Base-by-base conservation (phyloP, 352 stramenopile genomes). In the Phytophthora pisi region DNA sequence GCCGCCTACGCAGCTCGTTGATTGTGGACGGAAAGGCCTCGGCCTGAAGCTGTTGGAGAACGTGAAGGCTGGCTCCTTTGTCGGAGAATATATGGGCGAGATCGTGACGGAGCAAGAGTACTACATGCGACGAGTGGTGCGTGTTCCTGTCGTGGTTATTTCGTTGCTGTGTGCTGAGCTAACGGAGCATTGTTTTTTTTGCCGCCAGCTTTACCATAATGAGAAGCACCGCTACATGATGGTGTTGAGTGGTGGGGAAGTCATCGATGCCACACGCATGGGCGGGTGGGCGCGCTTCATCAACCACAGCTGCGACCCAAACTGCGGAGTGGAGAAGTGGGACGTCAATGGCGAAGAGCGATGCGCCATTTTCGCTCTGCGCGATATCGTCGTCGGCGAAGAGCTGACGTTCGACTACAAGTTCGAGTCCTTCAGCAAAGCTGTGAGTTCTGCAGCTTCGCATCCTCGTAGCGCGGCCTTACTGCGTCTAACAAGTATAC, bases 321-420 rank as follows among this genome's bases (percentile, higher is more conserved):
- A 98, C 74, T 98, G 94, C 74, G 85, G 88, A 36, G 97, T 97
- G 24, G 89, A 98, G 74, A 98, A 98, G 34, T 98, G 97, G 79
- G 92, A 96, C 24, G 82, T 98, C 10, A 89, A 97, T 65, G 89
- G 93, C 51, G 89, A 92, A 68, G 95, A 98, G 77, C 86, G 93
- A n/a, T 97, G 97, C 58, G 95, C 90, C n/a, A 98, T 99, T 70
- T 99, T 98, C 62, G 88, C 95, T 16, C 86, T 94, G 61, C 84
- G 82, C 28, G 80, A 96, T 65, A 98, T 98, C 51, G 34, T 77
- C n/a, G 31, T 64, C 1, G 92, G 92, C 23, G 92, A 98, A 75
- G 96, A 99, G 78, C 77, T 99, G 42, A 93, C 77, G 18, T 98
- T 98, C 50, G 95, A 99, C 76, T 99, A 99, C 83, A 98, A 98